Evolutionary conservation across 2,329 filamentous ascomycete species (phyloP).

Genomic region (Coleophoma eucalyptorum): DNA sequence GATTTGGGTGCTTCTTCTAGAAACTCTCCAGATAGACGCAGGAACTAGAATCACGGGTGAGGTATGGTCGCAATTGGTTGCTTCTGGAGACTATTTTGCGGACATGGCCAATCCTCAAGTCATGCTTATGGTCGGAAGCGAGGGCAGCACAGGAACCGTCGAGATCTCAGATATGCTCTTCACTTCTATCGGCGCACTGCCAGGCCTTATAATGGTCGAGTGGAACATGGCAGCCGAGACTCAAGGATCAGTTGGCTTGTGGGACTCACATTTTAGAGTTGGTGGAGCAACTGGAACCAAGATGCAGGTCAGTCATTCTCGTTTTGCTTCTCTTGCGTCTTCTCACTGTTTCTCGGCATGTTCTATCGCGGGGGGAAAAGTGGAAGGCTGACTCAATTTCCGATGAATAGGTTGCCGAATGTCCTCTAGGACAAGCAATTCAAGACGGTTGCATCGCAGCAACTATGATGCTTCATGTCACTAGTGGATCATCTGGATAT

Average conservation of each 20-base stretch:
- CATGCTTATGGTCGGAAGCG: conserved; percentile 30
- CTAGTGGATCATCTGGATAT: conserved; percentile 9
- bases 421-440: conserved; percentile 13
- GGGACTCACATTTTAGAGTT: conserved; percentile 31
- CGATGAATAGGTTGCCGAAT: too few relatives aligned
- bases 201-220: conserved; percentile 35
- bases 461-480: conserved; percentile 15
- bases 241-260: too few relatives aligned
- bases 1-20: conserved; percentile 46
- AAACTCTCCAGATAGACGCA: conserved; percentile 38
- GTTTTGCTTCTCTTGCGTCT: too few relatives aligned
- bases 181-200: conserved; percentile 30
- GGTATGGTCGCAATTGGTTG: conserved; percentile 33
- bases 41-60: conserved; percentile 32
- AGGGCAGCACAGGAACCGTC: conserved; percentile 39
- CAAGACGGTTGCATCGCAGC: conserved; percentile 10
- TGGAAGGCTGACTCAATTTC: too few relatives aligned
- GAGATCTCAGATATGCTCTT: conserved; percentile 37
- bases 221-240: conserved; percentile 23
- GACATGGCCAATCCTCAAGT: conserved; percentile 38
- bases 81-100: conserved; percentile 36
- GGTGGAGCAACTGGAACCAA: conserved; percentile 32
- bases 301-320: conserved; percentile 15
- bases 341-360: too few relatives aligned
- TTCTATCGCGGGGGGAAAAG: too few relatives aligned